phyloP scores from a whole-genome alignment of 2,329 filamentous ascomycete species.

The Neurospora sp. region DNA sequence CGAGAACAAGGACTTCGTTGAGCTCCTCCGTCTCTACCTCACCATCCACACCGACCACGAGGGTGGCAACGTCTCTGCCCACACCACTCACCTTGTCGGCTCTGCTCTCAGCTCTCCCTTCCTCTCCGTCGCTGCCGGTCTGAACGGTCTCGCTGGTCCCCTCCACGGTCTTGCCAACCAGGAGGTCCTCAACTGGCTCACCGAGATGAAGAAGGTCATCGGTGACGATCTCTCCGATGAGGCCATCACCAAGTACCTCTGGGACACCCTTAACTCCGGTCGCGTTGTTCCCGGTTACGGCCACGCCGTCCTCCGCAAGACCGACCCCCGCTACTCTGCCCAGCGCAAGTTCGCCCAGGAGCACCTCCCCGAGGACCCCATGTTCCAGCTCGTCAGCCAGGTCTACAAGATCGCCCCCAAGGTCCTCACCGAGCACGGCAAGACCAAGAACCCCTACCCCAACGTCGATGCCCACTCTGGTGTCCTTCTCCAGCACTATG shows the following conservation, averaged over 20 bases:
- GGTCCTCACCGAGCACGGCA: constrained; percentile 98
- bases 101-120: constrained; percentile 94
- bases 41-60: constrained; percentile 99
- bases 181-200: constrained; percentile 98
- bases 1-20: constrained; percentile 90
- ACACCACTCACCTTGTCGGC: constrained; percentile 97
- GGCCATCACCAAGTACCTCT: constrained; percentile 97
- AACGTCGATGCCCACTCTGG: constrained; percentile 99
- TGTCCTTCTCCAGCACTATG: constrained; percentile 99
- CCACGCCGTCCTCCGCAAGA: constrained; percentile 98
- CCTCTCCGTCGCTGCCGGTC: constrained; percentile 90
- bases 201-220: constrained; percentile 93
- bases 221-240: constrained; percentile 93
- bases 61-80: constrained; percentile 96
- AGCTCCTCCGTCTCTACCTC: constrained; percentile 97
- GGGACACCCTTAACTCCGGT: constrained; percentile 90
- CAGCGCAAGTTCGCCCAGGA: constrained; percentile 93
- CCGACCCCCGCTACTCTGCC: constrained; percentile 95
- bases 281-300: constrained; percentile 97
- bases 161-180: constrained; percentile 99
- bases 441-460: constrained; percentile 99
- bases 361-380: constrained; percentile 91
- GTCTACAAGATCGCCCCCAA: constrained; percentile 99
- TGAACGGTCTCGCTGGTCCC: constrained; percentile 95
- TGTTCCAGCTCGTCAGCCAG: constrained; percentile 99